phyloP scores from a whole-genome alignment of 495 filamentous ascomycete species.

The Massariosphaeria phaeospora region DNA sequence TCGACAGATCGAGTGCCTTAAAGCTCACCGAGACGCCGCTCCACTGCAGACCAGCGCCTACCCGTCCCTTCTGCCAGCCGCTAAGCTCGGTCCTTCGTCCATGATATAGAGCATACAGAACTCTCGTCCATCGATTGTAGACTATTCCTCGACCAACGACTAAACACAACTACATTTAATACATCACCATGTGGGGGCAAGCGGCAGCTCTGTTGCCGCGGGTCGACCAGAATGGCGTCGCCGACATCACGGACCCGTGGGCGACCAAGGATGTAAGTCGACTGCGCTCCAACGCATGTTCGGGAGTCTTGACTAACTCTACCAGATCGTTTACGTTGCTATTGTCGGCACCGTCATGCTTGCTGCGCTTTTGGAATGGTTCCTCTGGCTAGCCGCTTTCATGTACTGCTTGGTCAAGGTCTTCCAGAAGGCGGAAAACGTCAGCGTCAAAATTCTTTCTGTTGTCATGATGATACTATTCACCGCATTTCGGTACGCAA shows the following conservation, averaged over 20 bases:
- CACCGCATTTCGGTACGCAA: constrained; percentile 61
- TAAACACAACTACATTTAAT: neutral
- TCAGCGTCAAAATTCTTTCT: constrained; percentile 72
- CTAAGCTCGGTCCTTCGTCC: neutral
- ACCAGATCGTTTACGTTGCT: constrained; percentile 71
- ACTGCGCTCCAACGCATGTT: neutral
- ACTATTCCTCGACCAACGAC: neutral
- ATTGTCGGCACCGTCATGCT: constrained; percentile 80
- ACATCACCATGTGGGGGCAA: constrained; percentile 16
- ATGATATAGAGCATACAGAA: constrained; percentile 15
- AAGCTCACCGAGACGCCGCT: neutral
- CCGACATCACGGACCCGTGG: constrained; percentile 33
- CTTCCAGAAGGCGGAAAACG: constrained; percentile 83
- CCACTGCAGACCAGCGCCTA: neutral
- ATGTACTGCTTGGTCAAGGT: constrained; percentile 87
- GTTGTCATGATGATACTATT: constrained; percentile 71
- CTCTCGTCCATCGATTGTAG: constrained; percentile 3
- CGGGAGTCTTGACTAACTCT: neutral
- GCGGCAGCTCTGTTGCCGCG: constrained; percentile 15
- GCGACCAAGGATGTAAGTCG: constrained; percentile 48
- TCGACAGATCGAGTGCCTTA: neutral
- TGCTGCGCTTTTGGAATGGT: constrained; percentile 86
- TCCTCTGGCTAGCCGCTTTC: constrained; percentile 89
- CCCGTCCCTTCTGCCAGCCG: neutral
- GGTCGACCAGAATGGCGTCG: constrained; percentile 15